Evolutionary conservation across 2,329 filamentous ascomycete species (phyloP).

Genomic region (Hypoxylon sp.): DNA sequence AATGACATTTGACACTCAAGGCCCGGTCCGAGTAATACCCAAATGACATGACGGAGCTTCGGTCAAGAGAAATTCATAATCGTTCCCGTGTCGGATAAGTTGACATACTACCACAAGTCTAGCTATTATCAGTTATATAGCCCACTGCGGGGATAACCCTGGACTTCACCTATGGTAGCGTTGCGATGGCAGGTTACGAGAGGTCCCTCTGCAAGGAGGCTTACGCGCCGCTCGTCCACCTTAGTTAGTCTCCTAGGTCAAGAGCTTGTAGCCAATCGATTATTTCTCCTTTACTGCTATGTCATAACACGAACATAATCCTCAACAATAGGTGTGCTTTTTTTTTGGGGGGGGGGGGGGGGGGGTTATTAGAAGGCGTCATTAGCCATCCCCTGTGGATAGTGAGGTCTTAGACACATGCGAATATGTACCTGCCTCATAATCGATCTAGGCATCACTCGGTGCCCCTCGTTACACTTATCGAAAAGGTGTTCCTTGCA

Average conservation of each 20-base stretch:
- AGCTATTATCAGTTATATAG: slow-evolving; percentile 22
- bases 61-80: slow-evolving; percentile 8
- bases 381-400: slow-evolving; percentile 4
- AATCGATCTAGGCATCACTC: slow-evolving; percentile 10
- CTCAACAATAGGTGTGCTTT: neutral
- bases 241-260: slow-evolving; percentile 35
- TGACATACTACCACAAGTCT: slow-evolving; percentile 10
- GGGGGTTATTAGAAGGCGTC: slow-evolving; percentile 9
- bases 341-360: no score
- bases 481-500: slow-evolving; percentile 17
- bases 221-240: slow-evolving; percentile 39
- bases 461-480: slow-evolving; percentile 38
- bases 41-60: slow-evolving; percentile 4
- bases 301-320: slow-evolving; percentile 21
- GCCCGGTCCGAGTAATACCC: slow-evolving; percentile 16
- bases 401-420: neutral
- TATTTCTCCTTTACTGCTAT: slow-evolving; percentile 17
- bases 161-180: slow-evolving; percentile 17
- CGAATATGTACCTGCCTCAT: neutral
- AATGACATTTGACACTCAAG: slow-evolving; percentile 5
- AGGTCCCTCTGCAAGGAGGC: slow-evolving; percentile 31
- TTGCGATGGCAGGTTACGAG: slow-evolving; percentile 7
- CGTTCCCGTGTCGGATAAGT: slow-evolving; percentile 1
- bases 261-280: slow-evolving; percentile 38
- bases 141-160: slow-evolving; percentile 38